A percentile compares a stretch with the other conserved stretches of the same genome.
Evolutionary conservation across 2,329 filamentous ascomycete genomes (phyloP).

Genomic region (Arthrobotrys pseudoclavata): DNA sequence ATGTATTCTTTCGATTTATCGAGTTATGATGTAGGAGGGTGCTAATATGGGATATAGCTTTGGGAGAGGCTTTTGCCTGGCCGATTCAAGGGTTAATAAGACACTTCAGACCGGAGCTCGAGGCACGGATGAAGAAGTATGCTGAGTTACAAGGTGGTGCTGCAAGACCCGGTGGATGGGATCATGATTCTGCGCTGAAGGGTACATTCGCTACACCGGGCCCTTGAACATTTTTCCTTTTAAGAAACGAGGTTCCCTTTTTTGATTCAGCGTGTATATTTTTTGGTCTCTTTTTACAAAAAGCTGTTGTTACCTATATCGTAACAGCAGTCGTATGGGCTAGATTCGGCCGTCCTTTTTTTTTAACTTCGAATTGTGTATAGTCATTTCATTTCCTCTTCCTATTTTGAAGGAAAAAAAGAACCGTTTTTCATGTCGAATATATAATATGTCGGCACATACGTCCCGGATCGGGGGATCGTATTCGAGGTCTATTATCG

Average conservation of each 20-base stretch:
- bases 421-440: slow-evolving; percentile 32
- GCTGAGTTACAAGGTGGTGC: slow-evolving; percentile 79
- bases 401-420: background rate
- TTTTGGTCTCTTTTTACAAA: slow-evolving; percentile 18
- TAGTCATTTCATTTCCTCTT: slow-evolving; percentile 22
- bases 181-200: slow-evolving; percentile 78
- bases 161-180: slow-evolving; percentile 89
- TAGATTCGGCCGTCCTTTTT: slow-evolving; percentile 4
- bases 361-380: slow-evolving; percentile 45
- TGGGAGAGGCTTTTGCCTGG: slow-evolving; percentile 98
- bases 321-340: slow-evolving; percentile 27
- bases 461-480: background rate
- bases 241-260: background rate
- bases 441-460: slow-evolving; percentile 8
- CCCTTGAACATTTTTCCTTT: slow-evolving; percentile 11
- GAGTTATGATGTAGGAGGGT: slow-evolving; percentile 2
- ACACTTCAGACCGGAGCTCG: slow-evolving; percentile 96
- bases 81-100: slow-evolving; percentile 97
- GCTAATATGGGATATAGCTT: slow-evolving; percentile 70
- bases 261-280: slow-evolving; percentile 49
- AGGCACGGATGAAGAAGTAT: slow-evolving; percentile 88
- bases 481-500: slow-evolving; percentile 22
- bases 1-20: slow-evolving; percentile 66
- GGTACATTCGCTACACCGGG: slow-evolving; percentile 90
- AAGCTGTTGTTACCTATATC: slow-evolving; percentile 16